Evolutionary conservation across 768 basidiomycete species (phyloP), one percentile per base, ranked within the genome.

Genomic region (Termitomyces sp.): DNA sequence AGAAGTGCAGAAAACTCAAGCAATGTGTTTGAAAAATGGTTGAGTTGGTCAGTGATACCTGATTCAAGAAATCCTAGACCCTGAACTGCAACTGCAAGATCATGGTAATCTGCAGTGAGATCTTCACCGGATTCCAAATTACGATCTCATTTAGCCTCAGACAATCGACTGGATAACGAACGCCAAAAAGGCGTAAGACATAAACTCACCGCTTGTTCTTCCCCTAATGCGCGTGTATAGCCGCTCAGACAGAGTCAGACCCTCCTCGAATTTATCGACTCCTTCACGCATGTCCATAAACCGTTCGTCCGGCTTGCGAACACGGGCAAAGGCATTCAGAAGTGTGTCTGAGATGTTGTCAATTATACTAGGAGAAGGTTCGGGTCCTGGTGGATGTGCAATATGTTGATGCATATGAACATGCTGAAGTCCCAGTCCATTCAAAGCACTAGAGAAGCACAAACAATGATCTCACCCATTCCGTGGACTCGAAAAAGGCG

Each of bases 11-110:
- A 97, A 68, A 98, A 98, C 69, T 98, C 95, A 38, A 98, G 79
- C 53, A 99, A 77, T 1, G 94, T 94, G 68, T 96, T 95, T 31
- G 96, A 97, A 64, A 98, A 98, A 68, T 96, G 88, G 66, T 96
- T 96, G 62, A 99, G 75, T 1, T 94, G 95, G 66, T 99, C 97
- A 46, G 97, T 99, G 62, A 99, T 99, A 40, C 97, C 97, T 60
- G 91, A 93, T 72, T 99, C 97, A 61, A 99, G 81, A 74, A 98
- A 98, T 63, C 96, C 97, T 58, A 99, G 82, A 50, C 95, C 96
- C 70, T 98, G 96, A 47, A 97, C 93, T 43, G 93, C 89, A 60
- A 94, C 90, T 44, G 97, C 94, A 61, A 98, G 77, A 72, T 98
- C 97, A 68, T 98, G 94, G 71, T 99, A 99, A 77, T 99, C 97